A percentile compares a stretch with the other conserved stretches of the same genome.
phyloP scores from a whole-genome alignment of 1,284 basidiomycete genomes.

The Irpex sp. region DNA sequence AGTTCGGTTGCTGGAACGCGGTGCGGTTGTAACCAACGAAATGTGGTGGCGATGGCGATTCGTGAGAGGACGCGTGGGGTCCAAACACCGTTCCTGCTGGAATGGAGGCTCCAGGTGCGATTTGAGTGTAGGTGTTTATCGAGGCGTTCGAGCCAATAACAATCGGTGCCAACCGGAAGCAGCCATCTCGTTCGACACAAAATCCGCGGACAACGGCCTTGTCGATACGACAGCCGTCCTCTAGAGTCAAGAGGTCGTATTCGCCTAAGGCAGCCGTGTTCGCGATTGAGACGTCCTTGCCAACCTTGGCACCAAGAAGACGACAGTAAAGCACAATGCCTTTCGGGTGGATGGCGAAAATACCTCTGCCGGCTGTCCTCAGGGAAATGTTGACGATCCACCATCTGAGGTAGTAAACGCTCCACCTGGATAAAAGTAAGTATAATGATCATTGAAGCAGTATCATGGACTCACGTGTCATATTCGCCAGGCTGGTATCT shows the following conservation, averaged over 20 bases:
- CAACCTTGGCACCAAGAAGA: conserved; percentile 41
- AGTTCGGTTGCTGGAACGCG: conserved; percentile 28
- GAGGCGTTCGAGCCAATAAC: conserved; percentile 35
- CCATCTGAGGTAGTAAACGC: conserved; percentile 40
- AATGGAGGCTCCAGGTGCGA: conserved; percentile 38
- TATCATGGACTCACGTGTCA: conserved; percentile 23
- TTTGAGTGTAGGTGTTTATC: conserved; percentile 40
- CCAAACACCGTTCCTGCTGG: conserved; percentile 36
- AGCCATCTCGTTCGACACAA: conserved; percentile 42
- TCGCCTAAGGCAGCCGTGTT: conserved; percentile 36
- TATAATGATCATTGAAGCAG: not conserved
- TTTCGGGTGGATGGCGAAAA: conserved; percentile 37
- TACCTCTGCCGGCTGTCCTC: conserved; percentile 35
- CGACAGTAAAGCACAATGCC: conserved; percentile 39
- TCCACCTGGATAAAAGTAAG: conserved; percentile 14
- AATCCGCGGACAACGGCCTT: conserved; percentile 39
- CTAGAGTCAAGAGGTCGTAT: conserved; percentile 38
- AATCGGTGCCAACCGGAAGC: conserved; percentile 37
- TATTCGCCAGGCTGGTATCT: conserved; percentile 38
- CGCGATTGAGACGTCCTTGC: conserved; percentile 36
- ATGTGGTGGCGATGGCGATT: conserved; percentile 31
- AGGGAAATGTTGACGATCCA: conserved; percentile 44
- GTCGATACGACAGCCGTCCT: conserved; percentile 41
- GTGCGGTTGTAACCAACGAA: conserved; percentile 38
- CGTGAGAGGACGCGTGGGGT: conserved; percentile 41